Conservation (phyloP, 202 grass and related monocot species). For the Zizania palustris region DNA sequence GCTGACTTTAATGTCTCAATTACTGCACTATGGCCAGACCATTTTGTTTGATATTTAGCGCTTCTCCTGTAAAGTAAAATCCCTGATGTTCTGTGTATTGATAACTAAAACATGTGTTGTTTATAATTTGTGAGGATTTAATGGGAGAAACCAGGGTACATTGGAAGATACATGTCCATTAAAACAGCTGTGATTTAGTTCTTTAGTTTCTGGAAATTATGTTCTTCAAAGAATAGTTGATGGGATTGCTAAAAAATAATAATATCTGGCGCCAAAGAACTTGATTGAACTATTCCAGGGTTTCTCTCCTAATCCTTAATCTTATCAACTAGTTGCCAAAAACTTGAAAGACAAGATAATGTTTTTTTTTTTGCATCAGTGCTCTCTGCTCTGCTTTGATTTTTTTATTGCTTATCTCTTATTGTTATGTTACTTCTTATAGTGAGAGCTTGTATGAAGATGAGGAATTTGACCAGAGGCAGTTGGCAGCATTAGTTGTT, state of each 20-base stretch:
- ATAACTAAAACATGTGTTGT: not conserved
- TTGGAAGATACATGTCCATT: not conserved
- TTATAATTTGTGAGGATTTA: not conserved
- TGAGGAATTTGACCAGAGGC: conserved; percentile 83
- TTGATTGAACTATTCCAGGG: not conserved
- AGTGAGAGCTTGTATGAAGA: conserved; percentile 97
- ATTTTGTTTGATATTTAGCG: conserved; percentile 4
- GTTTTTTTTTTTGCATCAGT: not conserved
- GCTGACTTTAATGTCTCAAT: not conserved
- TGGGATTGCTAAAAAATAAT: too few species aligned
- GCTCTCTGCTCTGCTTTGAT: not conserved
- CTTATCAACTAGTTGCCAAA: not conserved
- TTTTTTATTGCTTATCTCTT: conserved; percentile 18
- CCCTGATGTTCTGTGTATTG: not conserved
- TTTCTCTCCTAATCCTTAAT: not conserved
- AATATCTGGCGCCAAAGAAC: not conserved
- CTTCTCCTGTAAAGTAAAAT: not conserved
- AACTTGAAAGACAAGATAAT: not conserved
- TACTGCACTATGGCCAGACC: not conserved
- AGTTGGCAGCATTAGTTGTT: conserved; percentile 82
- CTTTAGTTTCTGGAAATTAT: conserved; percentile 12
- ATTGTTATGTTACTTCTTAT: conserved; percentile 17
- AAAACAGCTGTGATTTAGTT: conserved; percentile 4
- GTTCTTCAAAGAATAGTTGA: not conserved
- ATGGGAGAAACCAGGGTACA: not conserved